phyloP scores from a whole-genome alignment of 192 early-diverging fungal species.

The Fimicolochytrium jonesii region DNA sequence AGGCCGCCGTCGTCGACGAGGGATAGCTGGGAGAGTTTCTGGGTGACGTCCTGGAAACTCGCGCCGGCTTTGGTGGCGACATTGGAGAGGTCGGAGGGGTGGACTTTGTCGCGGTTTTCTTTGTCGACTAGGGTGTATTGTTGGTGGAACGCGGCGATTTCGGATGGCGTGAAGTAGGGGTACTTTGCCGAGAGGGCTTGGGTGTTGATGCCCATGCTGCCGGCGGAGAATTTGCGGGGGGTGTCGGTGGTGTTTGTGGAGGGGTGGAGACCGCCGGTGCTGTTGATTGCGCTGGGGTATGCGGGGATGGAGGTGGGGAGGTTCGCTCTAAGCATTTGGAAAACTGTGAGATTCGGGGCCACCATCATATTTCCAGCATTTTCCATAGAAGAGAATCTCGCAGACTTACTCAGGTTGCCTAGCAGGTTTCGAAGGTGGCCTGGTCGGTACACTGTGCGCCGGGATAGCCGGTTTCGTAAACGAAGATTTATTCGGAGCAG shows the following conservation, averaged over 20 bases:
- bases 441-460: not conserved
- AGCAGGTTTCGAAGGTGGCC: conserved; percentile 1
- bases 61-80: conserved; percentile 51
- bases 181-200: conserved; percentile 38
- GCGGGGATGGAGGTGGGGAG: conserved; percentile 7
- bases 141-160: conserved; percentile 52
- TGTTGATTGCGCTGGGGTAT: not conserved
- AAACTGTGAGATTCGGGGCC: too few species aligned
- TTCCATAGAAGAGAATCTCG: not conserved
- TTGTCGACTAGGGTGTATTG: conserved; percentile 43
- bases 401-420: not conserved
- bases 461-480: not conserved
- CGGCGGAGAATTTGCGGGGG: not conserved
- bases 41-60: conserved; percentile 34
- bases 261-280: not conserved
- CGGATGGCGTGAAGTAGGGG: conserved; percentile 45
- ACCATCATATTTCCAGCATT: too few species aligned
- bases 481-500: not conserved
- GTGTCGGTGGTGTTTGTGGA: not conserved
- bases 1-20: conserved; percentile 33
- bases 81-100: conserved; percentile 40
- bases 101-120: conserved; percentile 34
- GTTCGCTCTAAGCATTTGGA: too few species aligned
- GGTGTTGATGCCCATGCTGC: conserved; percentile 31
- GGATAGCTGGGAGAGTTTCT: conserved; percentile 34